Base-by-base conservation (phyloP, 257 asterid genomes). In the Capsicum pubescens region DNA sequence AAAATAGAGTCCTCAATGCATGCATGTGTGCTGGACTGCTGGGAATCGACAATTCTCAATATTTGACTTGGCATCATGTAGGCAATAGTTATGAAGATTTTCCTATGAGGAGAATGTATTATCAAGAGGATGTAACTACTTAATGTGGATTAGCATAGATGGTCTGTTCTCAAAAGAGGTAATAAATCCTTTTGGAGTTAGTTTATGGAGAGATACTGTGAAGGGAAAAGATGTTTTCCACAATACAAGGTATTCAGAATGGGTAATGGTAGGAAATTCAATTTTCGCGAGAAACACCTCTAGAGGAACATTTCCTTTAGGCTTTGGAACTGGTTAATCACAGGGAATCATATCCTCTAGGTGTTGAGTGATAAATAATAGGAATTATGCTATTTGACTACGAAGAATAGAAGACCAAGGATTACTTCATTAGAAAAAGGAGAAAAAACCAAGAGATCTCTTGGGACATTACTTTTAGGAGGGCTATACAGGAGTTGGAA, bases 231-330 rank as follows among this genome's bases (percentile, higher is more conserved):
- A 48, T 72, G 4, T 48, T 48, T 72, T 21, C 48, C 60, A 11
- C 6, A 48, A 72, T 48, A 3, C 80, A 19, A 69, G 17, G 56
- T 2, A 71, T 71, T 67, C 36, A 44, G 56, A 10, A 46, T 71
- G 39, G 80, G 56, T 19, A 72, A 46, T 46, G 80, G 59, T 17
- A 72, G 59, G 39, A 72, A 19, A 72, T 72, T 72, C 59, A 46
- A 48, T 48, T 32, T 66, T 19, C 6, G 3, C 6, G 56, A 70
- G 80, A 48, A 72, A 12, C 12, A 46, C 36, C 60, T 74, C 17
- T 74, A 12, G 80, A 50, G 7, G 80, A 72, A 48, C 60, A n/a
- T 46, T 72, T n/a, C 36, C 10, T 72, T 72, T 48, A 19, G 80
- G 59, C 50, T 19, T 19, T 48, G 19, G 19, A 4, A 19, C 36